phyloP scores from a whole-genome alignment of 768 basidiomycete genomes.

The Coprinellus aureogranulatus region DNA sequence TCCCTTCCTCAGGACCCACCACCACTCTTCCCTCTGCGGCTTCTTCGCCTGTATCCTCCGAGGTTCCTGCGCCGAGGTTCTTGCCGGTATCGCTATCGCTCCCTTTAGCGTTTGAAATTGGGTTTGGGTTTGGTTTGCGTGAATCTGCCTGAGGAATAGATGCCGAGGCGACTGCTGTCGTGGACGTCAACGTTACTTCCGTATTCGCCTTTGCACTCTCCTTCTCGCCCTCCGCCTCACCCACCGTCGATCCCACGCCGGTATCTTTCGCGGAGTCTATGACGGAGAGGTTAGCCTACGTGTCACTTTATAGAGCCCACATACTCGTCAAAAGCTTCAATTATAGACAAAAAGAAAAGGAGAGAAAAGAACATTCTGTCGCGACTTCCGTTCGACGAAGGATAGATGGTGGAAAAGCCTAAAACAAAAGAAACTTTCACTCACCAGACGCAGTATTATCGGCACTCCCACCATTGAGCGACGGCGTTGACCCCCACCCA shows the following conservation, averaged over 20 bases:
- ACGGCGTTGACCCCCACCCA: conserved; percentile 11
- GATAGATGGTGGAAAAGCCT: too few relatives aligned
- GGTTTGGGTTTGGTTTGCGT: too few relatives aligned
- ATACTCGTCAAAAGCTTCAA: too few relatives aligned
- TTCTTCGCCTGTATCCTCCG: not conserved
- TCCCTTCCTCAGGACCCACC: conserved; percentile 2
- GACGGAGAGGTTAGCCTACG: too few relatives aligned
- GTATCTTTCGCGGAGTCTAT: not conserved
- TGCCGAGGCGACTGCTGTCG: not conserved
- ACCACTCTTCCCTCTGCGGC: conserved; percentile 3
- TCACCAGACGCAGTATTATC: not conserved
- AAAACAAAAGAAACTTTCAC: too few relatives aligned
- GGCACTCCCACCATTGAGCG: not conserved
- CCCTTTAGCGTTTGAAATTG: not conserved
- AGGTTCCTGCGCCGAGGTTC: conserved; percentile 3
- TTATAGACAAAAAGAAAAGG: too few relatives aligned
- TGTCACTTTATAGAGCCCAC: too few relatives aligned
- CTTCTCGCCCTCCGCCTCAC: not conserved
- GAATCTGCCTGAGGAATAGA: too few relatives aligned
- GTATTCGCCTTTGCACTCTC: not conserved
- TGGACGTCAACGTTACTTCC: not conserved
- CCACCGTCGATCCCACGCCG: not conserved
- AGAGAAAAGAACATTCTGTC: too few relatives aligned
- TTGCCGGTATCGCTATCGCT: conserved; percentile 6
- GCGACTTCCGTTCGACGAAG: too few relatives aligned